Evolutionary conservation across 2,329 filamentous ascomycete species (phyloP).

Genomic region (Aureobasidium sp.): DNA sequence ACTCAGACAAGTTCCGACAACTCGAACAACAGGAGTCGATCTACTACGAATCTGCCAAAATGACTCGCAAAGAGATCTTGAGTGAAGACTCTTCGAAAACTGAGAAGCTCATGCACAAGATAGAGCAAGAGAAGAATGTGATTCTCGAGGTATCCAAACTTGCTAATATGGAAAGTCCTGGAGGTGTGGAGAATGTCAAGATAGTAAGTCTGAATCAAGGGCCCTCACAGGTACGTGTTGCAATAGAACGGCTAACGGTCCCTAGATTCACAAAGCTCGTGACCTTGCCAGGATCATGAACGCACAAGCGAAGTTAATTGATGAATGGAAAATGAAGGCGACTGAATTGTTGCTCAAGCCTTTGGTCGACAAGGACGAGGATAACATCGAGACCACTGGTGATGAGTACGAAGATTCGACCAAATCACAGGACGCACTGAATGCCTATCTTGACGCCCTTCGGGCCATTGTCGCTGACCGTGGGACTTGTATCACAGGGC

Average conservation of each 20-base stretch:
- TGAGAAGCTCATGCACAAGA: conserved; percentile 67
- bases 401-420: conserved; percentile 93
- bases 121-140: conserved; percentile 54
- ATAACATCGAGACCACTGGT: conserved; percentile 77
- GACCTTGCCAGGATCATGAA: conserved; percentile 73
- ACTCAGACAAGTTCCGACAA: conserved; percentile 70
- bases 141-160: conserved; percentile 68
- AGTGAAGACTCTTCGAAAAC: conserved; percentile 63
- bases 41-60: conserved; percentile 82
- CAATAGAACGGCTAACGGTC: not conserved
- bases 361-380: conserved; percentile 84
- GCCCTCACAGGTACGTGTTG: no score
- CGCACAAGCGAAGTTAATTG: conserved; percentile 73
- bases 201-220: conserved; percentile 48
- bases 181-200: conserved; percentile 77
- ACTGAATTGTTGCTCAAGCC: conserved; percentile 76
- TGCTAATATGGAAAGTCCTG: conserved; percentile 27
- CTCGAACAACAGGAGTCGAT: conserved; percentile 77
- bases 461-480: conserved; percentile 83
- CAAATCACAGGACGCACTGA: conserved; percentile 87
- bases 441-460: conserved; percentile 85
- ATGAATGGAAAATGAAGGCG: conserved; percentile 79
- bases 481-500: conserved; percentile 78
- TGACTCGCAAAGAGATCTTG: conserved; percentile 82
- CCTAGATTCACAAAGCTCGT: conserved; percentile 63